Evolutionary conservation across 306 rosid genomes (phyloP).

Genomic region (Lotus japonicus): DNA sequence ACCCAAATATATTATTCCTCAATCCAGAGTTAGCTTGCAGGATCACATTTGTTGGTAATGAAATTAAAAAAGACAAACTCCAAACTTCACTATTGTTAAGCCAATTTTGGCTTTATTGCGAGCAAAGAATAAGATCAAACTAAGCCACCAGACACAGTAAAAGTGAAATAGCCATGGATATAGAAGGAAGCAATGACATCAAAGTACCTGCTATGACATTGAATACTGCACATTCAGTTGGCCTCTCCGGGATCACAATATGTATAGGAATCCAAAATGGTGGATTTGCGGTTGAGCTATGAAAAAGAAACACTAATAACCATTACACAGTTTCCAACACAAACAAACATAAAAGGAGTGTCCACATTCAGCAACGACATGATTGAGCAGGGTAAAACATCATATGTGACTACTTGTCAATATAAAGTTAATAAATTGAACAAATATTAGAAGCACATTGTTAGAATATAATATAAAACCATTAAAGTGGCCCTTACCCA

Average conservation of each 20-base stretch:
- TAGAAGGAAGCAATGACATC: conserved; percentile 6
- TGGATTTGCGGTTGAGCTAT: conserved; percentile 67
- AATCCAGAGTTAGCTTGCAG: neutral
- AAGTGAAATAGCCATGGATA: neutral
- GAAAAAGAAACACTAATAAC: neutral
- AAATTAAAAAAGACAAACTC: neutral
- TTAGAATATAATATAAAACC: too few relatives aligned
- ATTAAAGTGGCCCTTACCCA: too few relatives aligned
- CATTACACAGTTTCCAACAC: conserved; percentile 7
- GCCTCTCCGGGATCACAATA: conserved; percentile 90
- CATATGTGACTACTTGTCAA: neutral
- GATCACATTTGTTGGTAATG: neutral
- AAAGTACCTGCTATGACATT: conserved; percentile 84
- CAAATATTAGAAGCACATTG: neutral
- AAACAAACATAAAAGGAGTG: conserved; percentile 1
- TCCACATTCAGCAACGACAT: neutral
- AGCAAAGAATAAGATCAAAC: conserved; percentile 20
- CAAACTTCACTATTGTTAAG: neutral
- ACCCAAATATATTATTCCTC: neutral
- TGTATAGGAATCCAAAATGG: conserved; percentile 98
- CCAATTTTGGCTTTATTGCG: neutral
- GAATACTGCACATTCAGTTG: conserved; percentile 84
- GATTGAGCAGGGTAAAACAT: neutral
- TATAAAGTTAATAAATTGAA: neutral
- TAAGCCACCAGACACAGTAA: neutral